Percentiles rank a stretch among this genome's conserved stretches.
These are phyloP conservation scores for Cercospora zeina DNA, from an alignment of 2,329 filamentous ascomycete genomes.

Conservation along the genomic window DNA sequence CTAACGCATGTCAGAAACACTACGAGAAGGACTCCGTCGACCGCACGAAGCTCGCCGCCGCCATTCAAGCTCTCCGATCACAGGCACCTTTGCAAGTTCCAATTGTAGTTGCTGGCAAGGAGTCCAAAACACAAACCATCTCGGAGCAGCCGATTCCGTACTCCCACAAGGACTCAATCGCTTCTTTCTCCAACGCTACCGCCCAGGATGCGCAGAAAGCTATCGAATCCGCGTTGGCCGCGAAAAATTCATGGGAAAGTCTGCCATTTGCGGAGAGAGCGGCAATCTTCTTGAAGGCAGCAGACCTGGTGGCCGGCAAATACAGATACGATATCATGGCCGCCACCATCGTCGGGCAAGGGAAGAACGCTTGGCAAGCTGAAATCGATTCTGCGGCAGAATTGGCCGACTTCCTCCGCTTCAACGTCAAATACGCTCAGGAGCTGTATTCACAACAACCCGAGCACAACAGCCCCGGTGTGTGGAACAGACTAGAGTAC, in stretches of 20 bases:
- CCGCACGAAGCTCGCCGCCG: conserved; percentile 71
- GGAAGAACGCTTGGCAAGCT: conserved; percentile 99
- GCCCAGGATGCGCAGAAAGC: conserved; percentile 72
- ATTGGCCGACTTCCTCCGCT: conserved; percentile 82
- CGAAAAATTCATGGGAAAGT: conserved; percentile 81
- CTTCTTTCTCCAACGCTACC: conserved; percentile 81
- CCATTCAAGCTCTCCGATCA: conserved; percentile 68
- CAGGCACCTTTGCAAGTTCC: conserved; percentile 75
- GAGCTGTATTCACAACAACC: conserved; percentile 88
- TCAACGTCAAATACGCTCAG: conserved; percentile 92
- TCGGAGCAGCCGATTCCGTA: conserved; percentile 79
- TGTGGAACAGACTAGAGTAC: conserved; percentile 92
- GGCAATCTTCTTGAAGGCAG: conserved; percentile 92
- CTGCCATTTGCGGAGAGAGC: conserved; percentile 88
- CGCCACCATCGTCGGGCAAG: conserved; percentile 91
- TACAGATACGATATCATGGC: conserved; percentile 98
- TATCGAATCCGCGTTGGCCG: conserved; percentile 81
- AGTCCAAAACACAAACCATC: conserved; percentile 59
- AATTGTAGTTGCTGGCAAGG: conserved; percentile 75
- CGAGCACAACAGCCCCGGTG: conserved; percentile 73
- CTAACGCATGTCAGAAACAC: conserved; percentile 64
- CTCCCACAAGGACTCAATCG: conserved; percentile 72
- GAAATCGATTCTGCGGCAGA: conserved; percentile 96
- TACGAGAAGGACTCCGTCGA: conserved; percentile 82
- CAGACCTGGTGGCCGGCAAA: conserved; percentile 84